Conservation (phyloP, 257 asterid species). For the Ocimum tenuiflorum region DNA sequence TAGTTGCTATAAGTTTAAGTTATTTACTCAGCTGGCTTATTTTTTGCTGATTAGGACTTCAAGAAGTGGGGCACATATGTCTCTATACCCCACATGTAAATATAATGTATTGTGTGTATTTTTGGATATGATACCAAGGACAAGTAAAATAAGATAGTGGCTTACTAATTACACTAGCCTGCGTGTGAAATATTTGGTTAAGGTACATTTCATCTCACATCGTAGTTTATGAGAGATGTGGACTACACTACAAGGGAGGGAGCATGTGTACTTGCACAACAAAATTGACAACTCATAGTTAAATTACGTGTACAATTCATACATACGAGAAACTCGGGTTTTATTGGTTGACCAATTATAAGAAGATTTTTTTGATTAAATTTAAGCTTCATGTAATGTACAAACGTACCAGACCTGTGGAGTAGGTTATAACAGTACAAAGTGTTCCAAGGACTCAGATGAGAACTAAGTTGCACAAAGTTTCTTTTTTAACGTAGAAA, state of each 20-base stretch:
- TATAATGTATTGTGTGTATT: not conserved
- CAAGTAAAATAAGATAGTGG: not conserved
- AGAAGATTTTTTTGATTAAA: no score
- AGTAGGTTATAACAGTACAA: no score
- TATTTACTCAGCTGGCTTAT: not conserved
- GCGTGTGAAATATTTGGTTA: not conserved
- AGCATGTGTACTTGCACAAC: no score
- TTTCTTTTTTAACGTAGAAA: no score
- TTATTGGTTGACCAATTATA: no score
- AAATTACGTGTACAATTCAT: no score
- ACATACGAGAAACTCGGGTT: no score
- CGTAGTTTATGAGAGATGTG: not conserved
- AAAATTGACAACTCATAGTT: no score
- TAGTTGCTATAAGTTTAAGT: constrained; percentile 5
- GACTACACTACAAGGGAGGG: not conserved
- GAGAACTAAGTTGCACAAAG: no score
- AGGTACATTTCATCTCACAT: not conserved
- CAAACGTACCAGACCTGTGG: no score
- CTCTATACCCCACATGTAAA: not conserved
- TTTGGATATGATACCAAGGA: not conserved
- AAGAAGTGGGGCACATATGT: constrained; percentile 1
- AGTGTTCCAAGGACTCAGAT: no score
- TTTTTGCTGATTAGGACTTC: not conserved
- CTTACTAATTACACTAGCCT: constrained; percentile 9
- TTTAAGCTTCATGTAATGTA: no score